Conservation (phyloP, 305 asterid genomes). For the Fraxinus latifolia region DNA sequence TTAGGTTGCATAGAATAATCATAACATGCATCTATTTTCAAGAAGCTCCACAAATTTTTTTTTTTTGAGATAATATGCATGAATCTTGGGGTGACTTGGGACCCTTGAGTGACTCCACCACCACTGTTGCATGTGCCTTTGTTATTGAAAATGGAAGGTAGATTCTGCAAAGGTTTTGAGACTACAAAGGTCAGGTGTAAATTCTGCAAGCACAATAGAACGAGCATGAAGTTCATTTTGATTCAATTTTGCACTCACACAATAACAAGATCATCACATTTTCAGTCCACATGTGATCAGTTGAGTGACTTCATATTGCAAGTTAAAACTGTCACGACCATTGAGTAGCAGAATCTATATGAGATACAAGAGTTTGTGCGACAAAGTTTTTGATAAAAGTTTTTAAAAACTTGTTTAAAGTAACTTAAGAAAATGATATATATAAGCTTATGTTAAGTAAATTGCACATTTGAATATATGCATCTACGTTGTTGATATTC, state of each 20-base stretch:
- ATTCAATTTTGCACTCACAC: background rate
- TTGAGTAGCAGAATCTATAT: too few species aligned
- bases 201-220: background rate
- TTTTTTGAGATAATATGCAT: background rate
- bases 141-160: background rate
- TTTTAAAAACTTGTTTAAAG: too few species aligned
- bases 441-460: too few species aligned
- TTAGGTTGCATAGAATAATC: background rate
- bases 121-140: background rate
- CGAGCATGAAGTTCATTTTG: background rate
- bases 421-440: too few species aligned
- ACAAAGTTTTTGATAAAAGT: too few species aligned
- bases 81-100: background rate
- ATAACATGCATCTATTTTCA: background rate
- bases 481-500: too few species aligned
- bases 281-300: background rate
- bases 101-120: background rate
- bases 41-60: background rate
- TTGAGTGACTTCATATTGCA: background rate
- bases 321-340: background rate
- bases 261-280: background rate
- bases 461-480: too few species aligned
- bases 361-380: too few species aligned
- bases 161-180: too few species aligned
- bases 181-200: too few species aligned